Base-by-base conservation (phyloP, 345 rosid species). In the sweet orange (Citrus sinensis) region DNA sequence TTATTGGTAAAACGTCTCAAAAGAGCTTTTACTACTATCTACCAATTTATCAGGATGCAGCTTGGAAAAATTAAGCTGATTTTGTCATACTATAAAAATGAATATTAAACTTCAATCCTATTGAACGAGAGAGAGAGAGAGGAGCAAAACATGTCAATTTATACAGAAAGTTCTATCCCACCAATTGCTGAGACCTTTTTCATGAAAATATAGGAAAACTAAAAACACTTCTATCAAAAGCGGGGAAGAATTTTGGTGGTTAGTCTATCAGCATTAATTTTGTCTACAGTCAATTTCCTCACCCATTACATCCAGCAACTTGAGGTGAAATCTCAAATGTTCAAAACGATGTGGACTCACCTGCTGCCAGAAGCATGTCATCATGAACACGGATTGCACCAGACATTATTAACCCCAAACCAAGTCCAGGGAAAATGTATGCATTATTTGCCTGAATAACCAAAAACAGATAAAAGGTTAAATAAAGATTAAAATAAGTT, bases 321-420 rank as follows among this genome's bases (percentile, higher is more conserved):
- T 46, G 0, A 54, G 46, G 66, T 14, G 30, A 24, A 6, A 49
- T 40, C 29, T 3, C 8, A 56, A 37, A 13, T 25, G 54, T 3
- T 14, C 30, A 56, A 40, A 39, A 32, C 60, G 16, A 59, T 2
- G 63, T 59, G 61, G 29, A 82, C 94, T 88, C 84, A 92, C 97
- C 85, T 51, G 98, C 98, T 16, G 93, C 97, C 74, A 95, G 86
- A 81, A 95, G 97, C 99, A 95, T 92, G 83, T 92, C 95, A 40
- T 95, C 98, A 10, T 93, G 99, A 66, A 92, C 97, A 7, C 98
- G 99, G 68, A 95, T 93, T 24, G 99, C 81, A 24, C 99, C 99
- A 8, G 99, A 95, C 94, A 93, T 93, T 66, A 95, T 88, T 80
- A 95, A 84, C 68, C 99, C 99, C 78, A 95, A 87, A 69, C 99